These are phyloP conservation scores for Mariannaea elegans DNA, from an alignment of 2,329 filamentous ascomycete species.

Conservation along the genomic window DNA sequence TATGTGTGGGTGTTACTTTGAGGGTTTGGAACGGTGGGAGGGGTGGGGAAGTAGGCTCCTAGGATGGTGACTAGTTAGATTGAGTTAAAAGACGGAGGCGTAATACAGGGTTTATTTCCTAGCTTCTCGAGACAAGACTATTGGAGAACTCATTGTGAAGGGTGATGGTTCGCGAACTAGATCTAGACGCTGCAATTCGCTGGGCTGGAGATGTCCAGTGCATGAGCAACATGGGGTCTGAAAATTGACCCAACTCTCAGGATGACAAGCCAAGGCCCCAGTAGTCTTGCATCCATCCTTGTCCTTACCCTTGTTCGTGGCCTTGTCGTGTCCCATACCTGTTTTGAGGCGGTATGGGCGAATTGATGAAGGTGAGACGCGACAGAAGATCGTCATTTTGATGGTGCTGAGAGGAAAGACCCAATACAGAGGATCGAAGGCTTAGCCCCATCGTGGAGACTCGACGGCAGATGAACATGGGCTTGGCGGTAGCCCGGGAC, in stretches of 20 bases:
- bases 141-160: slow-evolving; percentile 26
- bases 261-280: no score
- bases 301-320: no score
- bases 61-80: slow-evolving; percentile 26
- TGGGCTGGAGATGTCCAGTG: slow-evolving; percentile 5
- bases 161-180: slow-evolving; percentile 23
- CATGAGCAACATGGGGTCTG: neutral
- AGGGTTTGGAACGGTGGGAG: slow-evolving; percentile 10
- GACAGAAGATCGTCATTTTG: slow-evolving; percentile 23
- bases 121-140: slow-evolving; percentile 22
- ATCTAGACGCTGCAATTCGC: slow-evolving; percentile 25
- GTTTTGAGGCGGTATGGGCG: neutral
- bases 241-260: neutral
- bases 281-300: no score
- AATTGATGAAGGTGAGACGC: neutral
- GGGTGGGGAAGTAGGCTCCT: slow-evolving; percentile 12
- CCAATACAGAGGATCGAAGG: slow-evolving; percentile 12
- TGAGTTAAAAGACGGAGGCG: slow-evolving; percentile 13
- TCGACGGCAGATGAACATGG: slow-evolving; percentile 21
- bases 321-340: slow-evolving; percentile 2
- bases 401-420: slow-evolving; percentile 8
- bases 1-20: slow-evolving; percentile 27
- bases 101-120: slow-evolving; percentile 23
- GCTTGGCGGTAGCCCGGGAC: slow-evolving; percentile 1
- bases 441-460: slow-evolving; percentile 11